phyloP scores from a whole-genome alignment of 2,329 filamentous ascomycete species.

The Fusarium sp. region DNA sequence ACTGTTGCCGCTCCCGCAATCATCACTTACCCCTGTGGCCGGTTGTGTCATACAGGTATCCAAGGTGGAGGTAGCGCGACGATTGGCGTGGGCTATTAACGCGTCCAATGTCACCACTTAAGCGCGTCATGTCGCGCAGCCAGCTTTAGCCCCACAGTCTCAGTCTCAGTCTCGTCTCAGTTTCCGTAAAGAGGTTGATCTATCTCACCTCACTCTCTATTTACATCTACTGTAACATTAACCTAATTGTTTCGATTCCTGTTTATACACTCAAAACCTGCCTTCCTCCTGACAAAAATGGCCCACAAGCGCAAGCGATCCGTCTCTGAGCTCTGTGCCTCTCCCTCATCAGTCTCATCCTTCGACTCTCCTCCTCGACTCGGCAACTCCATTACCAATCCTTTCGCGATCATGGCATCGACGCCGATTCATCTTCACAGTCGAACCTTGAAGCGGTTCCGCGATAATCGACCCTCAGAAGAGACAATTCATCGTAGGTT shows the following conservation, averaged over 20 bases:
- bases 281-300: slow-evolving; percentile 31
- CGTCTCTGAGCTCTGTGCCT: slow-evolving; percentile 62
- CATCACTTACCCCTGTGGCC: too few relatives aligned
- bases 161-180: not conserved
- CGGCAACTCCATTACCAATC: slow-evolving; percentile 42
- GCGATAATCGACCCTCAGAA: slow-evolving; percentile 66
- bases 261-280: too few relatives aligned
- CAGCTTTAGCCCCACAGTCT: not conserved
- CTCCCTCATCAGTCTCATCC: slow-evolving; percentile 54
- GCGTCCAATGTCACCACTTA: slow-evolving; percentile 5
- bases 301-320: slow-evolving; percentile 71
- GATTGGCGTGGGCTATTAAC: slow-evolving; percentile 4
- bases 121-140: slow-evolving; percentile 34
- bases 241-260: not conserved
- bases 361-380: slow-evolving; percentile 49
- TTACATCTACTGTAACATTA: not conserved
- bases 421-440: slow-evolving; percentile 57
- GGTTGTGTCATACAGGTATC: too few relatives aligned
- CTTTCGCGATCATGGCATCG: slow-evolving; percentile 46
- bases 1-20: too few relatives aligned
- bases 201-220: slow-evolving; percentile 11
- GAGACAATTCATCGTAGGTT: slow-evolving; percentile 62
- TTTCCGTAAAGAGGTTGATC: not conserved
- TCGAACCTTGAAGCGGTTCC: slow-evolving; percentile 68
- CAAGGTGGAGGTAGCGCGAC: too few relatives aligned